Conservation (phyloP, 345 rosid genomes). For the Salix exigua region DNA sequence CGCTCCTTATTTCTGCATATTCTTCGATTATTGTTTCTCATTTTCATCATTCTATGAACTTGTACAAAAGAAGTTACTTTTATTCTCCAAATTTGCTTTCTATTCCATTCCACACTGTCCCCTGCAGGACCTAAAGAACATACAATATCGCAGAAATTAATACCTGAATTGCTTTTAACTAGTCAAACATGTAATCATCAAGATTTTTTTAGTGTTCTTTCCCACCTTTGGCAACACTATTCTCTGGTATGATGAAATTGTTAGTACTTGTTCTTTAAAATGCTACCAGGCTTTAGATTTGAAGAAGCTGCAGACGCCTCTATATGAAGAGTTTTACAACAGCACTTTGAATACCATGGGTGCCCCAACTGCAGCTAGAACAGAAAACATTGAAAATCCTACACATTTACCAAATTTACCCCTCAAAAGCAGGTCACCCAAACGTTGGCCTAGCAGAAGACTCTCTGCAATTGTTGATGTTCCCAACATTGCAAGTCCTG, state of each 20-base stretch:
- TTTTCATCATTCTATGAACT: not conserved
- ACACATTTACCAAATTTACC: conserved; percentile 17
- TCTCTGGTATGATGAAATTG: not conserved
- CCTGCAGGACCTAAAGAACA: not conserved
- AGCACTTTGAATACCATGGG: conserved; percentile 13
- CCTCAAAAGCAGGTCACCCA: conserved; percentile 68
- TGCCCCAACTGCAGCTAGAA: conserved; percentile 2
- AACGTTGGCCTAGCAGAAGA: conserved; percentile 69
- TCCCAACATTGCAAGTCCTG: conserved; percentile 3
- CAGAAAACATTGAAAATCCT: conserved; percentile 13
- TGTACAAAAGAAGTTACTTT: not conserved
- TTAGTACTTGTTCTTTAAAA: not conserved
- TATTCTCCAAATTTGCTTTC: not conserved
- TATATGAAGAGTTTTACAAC: conserved; percentile 26
- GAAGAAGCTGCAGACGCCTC: conserved; percentile 35
- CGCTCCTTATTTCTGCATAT: not conserved
- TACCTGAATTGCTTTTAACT: not conserved
- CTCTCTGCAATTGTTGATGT: conserved; percentile 42
- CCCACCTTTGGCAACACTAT: not conserved
- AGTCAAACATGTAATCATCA: not conserved
- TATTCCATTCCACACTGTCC: not conserved
- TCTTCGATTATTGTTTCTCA: not conserved
- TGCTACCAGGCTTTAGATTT: conserved; percentile 38
- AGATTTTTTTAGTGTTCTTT: not conserved
- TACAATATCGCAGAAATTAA: not conserved